Base-by-base conservation (phyloP, 345 rosid species). In the Eucalyptus urophylla region DNA sequence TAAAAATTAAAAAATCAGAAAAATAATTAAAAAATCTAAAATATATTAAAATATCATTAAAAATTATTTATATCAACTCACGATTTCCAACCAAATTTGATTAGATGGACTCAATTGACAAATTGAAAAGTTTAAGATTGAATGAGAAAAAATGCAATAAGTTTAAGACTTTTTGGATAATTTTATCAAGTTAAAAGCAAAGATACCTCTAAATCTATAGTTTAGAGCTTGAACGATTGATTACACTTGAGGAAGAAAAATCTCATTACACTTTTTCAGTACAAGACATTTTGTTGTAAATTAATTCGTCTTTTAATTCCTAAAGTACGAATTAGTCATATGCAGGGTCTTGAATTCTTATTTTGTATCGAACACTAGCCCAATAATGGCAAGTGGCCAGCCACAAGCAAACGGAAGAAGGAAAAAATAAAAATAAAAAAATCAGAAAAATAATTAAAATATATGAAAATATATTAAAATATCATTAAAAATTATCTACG, bases 41-140 rank as follows among this genome's bases (percentile, higher is more conserved):
- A n/a, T n/a, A n/a, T n/a, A n/a, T 8, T 19, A 19, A 53, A 53
- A 53, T 17, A 53, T 53, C 8, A 53, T 53, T 53, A 53, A 53
- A 53, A 53, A 8, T 19, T 53, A 19, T 53, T 0, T 8, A 19
- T 0, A 0, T 4, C 58, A 21, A 53, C 1, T 53, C 58, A 21
- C 5, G 0, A 1, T 53, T 8, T 53, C 5, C 24, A 53, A 53
- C 0, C 2, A 53, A 53, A 53, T 53, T 53, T 19, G 58, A 53
- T 2, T 0, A 0, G 5, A 19, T 53, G 0, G 0, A 53, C 11
- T 53, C 58, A 53, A 53, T 51, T 17, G 11, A 8, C 56, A 19
- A 53, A 8, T 53, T 19, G 1, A 53, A 53, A 53, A 19, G 2
- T 53, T 53, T 53, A 53, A 19, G 1, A 53, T 53, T 19, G 58